Conservation (phyloP, 208 protist species). For the Hexamita inflata region DNA sequence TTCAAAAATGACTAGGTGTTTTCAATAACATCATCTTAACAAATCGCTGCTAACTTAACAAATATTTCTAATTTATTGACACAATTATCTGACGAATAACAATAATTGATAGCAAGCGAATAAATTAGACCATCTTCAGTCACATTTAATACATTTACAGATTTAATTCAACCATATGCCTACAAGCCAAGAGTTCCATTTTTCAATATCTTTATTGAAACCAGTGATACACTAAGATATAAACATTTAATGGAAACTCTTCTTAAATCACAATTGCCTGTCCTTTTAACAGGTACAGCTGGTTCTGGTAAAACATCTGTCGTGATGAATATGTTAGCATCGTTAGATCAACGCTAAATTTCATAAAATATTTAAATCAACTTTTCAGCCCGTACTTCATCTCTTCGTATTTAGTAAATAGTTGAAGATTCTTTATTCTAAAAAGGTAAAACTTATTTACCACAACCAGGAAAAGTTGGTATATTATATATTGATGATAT, state of each 20-base stretch:
- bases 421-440: slow-evolving; percentile 12
- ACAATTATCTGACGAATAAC: neutral
- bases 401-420: slow-evolving; percentile 71
- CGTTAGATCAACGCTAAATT: slow-evolving; percentile 54
- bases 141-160: slow-evolving; percentile 60
- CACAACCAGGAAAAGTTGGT: slow-evolving; percentile 69
- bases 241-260: slow-evolving; percentile 67
- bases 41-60: neutral
- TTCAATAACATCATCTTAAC: neutral
- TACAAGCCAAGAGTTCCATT: slow-evolving; percentile 65
- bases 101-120: neutral
- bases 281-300: slow-evolving; percentile 78
- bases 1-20: neutral
- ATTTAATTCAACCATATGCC: slow-evolving; percentile 60
- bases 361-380: slow-evolving; percentile 57
- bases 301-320: slow-evolving; percentile 81
- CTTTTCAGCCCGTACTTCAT: slow-evolving; percentile 79
- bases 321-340: slow-evolving; percentile 60
- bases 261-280: slow-evolving; percentile 59
- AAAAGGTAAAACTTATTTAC: slow-evolving; percentile 70
- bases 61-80: neutral
- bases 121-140: neutral
- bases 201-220: slow-evolving; percentile 84
- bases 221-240: slow-evolving; percentile 79
- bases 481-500: slow-evolving; percentile 88